Conservation (phyloP, 371 early-diverging fungal genomes). For the Mucor circinelloides region DNA sequence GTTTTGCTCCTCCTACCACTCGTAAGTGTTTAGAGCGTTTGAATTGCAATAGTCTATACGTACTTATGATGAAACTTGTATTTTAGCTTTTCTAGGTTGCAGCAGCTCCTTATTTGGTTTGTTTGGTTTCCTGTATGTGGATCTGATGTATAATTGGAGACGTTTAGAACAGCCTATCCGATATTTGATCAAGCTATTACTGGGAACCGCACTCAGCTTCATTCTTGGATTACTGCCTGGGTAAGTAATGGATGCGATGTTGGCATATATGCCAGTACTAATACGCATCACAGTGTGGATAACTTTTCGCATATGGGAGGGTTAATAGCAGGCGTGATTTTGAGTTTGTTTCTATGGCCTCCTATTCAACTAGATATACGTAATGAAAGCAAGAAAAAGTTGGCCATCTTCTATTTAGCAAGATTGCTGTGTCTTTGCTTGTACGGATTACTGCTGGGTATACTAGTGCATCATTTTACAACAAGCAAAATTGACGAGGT, state of each 20-base stretch:
- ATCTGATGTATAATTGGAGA: slow-evolving; percentile 76
- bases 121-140: slow-evolving; percentile 69
- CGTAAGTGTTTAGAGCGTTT: slow-evolving; percentile 38
- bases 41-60: not conserved
- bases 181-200: slow-evolving; percentile 61
- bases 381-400: not conserved
- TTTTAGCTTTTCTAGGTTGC: slow-evolving; percentile 68
- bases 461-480: slow-evolving; percentile 11
- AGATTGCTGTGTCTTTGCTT: not conserved
- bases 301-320: slow-evolving; percentile 46
- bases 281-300: slow-evolving; percentile 17
- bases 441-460: slow-evolving; percentile 1
- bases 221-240: slow-evolving; percentile 32
- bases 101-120: slow-evolving; percentile 79
- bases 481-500: slow-evolving; percentile 11
- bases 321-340: slow-evolving; percentile 32
- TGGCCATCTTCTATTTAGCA: not conserved
- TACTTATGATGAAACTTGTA: not conserved
- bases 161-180: slow-evolving; percentile 58
- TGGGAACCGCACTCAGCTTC: slow-evolving; percentile 19
- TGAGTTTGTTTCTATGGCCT: not conserved
- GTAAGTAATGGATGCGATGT: slow-evolving; percentile 10
- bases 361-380: not conserved
- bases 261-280: not conserved
- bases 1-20: slow-evolving; percentile 57